Conservation (phyloP, 2,329 filamentous ascomycete genomes). For the Talaromyces amestolkiae region DNA sequence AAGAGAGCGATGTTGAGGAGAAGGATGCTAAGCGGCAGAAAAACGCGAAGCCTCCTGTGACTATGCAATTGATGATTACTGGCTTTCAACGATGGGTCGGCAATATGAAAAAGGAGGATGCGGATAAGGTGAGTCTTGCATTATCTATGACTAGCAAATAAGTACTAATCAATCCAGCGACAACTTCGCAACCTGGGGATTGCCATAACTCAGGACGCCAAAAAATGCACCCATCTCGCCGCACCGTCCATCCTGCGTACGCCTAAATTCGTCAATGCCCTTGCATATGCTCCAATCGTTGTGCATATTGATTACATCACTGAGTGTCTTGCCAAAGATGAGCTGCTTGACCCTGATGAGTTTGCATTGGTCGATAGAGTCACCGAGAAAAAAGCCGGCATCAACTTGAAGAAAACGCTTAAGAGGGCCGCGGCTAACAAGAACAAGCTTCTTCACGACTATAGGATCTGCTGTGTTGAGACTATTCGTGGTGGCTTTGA, state of each 20-base stretch:
- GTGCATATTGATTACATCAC: conserved; percentile 78
- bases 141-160: conserved; percentile 14
- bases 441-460: conserved; percentile 69
- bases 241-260: conserved; percentile 86
- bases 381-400: conserved; percentile 68
- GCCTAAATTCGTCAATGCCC: conserved; percentile 84
- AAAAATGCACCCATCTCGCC: conserved; percentile 78
- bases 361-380: conserved; percentile 69
- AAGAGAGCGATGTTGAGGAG: conserved; percentile 46
- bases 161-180: conserved; percentile 51
- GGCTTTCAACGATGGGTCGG: conserved; percentile 80
- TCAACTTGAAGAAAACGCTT: conserved; percentile 68
- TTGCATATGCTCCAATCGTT: conserved; percentile 76
- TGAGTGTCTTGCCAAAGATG: conserved; percentile 66
- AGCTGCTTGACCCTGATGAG: conserved; percentile 62
- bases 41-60: conserved; percentile 59
- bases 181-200: conserved; percentile 82
- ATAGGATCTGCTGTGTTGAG: conserved; percentile 81
- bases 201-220: conserved; percentile 70
- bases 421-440: conserved; percentile 71
- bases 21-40: conserved; percentile 63
- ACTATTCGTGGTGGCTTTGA: conserved; percentile 77
- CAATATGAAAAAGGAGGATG: conserved; percentile 69
- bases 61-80: conserved; percentile 76
- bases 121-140: conserved; percentile 66